Conservation (phyloP, 805 yeast genomes). For the Candida vaughaniae region DNA sequence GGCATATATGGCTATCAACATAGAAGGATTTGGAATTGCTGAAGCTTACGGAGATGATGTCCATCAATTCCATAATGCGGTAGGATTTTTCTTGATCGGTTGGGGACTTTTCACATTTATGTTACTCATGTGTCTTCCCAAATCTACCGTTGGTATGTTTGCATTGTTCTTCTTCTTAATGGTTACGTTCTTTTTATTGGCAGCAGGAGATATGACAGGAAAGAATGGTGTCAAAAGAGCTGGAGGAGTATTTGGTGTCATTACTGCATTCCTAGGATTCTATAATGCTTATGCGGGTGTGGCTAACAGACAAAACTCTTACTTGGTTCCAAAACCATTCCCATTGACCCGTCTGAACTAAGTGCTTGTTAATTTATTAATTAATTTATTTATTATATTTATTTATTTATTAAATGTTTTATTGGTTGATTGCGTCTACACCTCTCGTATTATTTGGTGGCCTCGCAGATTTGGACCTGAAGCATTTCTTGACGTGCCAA, state of each 20-base stretch:
- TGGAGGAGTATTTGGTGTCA: constrained; percentile 44
- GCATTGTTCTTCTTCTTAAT: constrained; percentile 30
- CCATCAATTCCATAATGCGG: constrained; percentile 27
- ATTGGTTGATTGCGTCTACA: too few relatives aligned
- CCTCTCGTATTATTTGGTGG: too few relatives aligned
- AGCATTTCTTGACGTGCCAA: too few relatives aligned
- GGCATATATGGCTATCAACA: constrained; percentile 29
- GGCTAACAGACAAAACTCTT: constrained; percentile 35
- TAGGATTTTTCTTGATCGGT: constrained; percentile 37
- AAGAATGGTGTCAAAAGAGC: constrained; percentile 29
- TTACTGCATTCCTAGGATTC: constrained; percentile 38
- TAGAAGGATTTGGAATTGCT: constrained; percentile 31
- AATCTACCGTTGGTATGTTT: constrained; percentile 38
- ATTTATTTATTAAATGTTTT: neutral
- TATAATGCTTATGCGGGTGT: constrained; percentile 43
- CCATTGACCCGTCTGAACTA: constrained; percentile 19
- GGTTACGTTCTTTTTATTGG: constrained; percentile 35
- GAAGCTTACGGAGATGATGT: constrained; percentile 29
- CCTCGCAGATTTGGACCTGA: too few relatives aligned
- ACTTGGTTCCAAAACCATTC: constrained; percentile 29
- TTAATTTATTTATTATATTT: constrained; percentile 1
- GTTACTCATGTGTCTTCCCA: constrained; percentile 33
- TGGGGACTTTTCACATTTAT: constrained; percentile 43
- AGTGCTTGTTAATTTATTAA: constrained; percentile 1
- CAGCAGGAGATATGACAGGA: constrained; percentile 33